Evolutionary conservation across 768 basidiomycete genomes (phyloP).

Genomic region (Cytidiella melzeri): DNA sequence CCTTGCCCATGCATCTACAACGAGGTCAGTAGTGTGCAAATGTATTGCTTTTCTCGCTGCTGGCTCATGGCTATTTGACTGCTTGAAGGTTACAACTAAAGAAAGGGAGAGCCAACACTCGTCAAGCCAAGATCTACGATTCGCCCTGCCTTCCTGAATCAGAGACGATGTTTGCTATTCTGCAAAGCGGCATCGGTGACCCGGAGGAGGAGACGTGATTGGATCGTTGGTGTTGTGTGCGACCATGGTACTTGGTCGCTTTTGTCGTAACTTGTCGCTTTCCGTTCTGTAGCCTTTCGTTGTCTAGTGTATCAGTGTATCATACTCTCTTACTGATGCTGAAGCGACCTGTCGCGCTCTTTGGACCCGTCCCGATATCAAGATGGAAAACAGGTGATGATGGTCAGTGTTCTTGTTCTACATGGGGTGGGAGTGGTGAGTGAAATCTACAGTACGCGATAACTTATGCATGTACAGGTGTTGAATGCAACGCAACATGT

Average conservation of each 20-base stretch:
- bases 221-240: background rate
- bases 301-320: no score
- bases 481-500: slow-evolving; percentile 6
- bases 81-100: slow-evolving; percentile 71
- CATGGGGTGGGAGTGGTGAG: no score
- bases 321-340: no score
- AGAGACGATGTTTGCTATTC: slow-evolving; percentile 93
- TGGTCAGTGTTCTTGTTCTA: background rate
- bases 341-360: no score
- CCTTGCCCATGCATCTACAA: slow-evolving; percentile 97
- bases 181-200: slow-evolving; percentile 86
- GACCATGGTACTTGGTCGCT: background rate
- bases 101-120: slow-evolving; percentile 87
- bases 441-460: no score
- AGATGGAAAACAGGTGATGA: no score
- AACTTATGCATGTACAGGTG: slow-evolving; percentile 5
- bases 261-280: no score
- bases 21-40: slow-evolving; percentile 49
- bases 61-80: background rate
- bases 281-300: no score
- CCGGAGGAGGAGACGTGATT: slow-evolving; percentile 77
- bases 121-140: slow-evolving; percentile 96
- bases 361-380: no score
- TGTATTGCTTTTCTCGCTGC: no score
- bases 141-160: slow-evolving; percentile 96